Conservation (phyloP, 306 rosid genomes). For the cucumber (Cucumis sativus) region Cucumber_9930_V3 NC_026661.2:2641001-2641500, state of each 20-base stretch:
- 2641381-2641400: background rate
- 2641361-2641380: background rate
- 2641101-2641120: background rate
- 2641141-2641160: background rate
- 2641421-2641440: too few relatives aligned
- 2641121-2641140: background rate
- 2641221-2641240: background rate
- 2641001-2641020: too few relatives aligned
- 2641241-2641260: background rate
- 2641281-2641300: background rate
- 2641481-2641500: too few relatives aligned
- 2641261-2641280: background rate
- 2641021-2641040: too few relatives aligned
- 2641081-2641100: background rate
- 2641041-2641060: too few relatives aligned
- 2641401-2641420: background rate
- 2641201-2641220: background rate
- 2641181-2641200: background rate
- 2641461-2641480: too few relatives aligned
- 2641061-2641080: too few relatives aligned
- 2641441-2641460: too few relatives aligned
- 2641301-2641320: background rate
- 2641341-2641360: background rate
- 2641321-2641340: background rate
- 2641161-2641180: background rate